Evolutionary conservation across 1,284 basidiomycete species (phyloP), one percentile per base, ranked within the genome.

Genomic region (Fomitiporia mediterranea): DNA sequence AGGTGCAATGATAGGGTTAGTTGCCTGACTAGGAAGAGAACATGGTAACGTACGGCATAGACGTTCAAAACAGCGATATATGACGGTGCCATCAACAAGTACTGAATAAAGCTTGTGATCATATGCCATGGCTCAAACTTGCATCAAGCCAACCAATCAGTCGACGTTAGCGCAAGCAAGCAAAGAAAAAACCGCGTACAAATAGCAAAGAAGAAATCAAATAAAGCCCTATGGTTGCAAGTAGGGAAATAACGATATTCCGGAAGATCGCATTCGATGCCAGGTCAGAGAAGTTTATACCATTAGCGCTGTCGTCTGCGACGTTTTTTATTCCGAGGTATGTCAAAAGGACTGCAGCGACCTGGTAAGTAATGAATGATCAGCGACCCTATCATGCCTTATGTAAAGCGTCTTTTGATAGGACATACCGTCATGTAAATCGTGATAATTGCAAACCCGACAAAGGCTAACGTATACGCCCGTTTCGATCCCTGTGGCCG

Each of bases 41-140:
- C 46, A 35, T 48, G 11, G 15, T 57, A 11, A 79, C 85, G 62
- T 67, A 91, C 86, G 30, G 88, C 90, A 64, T 91, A 92, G 53
- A 92, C 89, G 67, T 96, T 96, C 58, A 96, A 78, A 13, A 97
- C 89, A 55, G 88, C 82, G 68, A 95, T 94, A 65, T 95, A 98
- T 0, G 92, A 93, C 3, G 96, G 95, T 0, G 91, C 89, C 75
- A 96, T 83, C 53, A 98, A 77, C 21, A 95, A 73, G 67, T 98
- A 98, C 69, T 98, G 95, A 13, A 94, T 40, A 72, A 97, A 96
- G n/a, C 88, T 91, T 0, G 95, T 97, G 66, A 97, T 79, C 87
- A 91, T 86, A 66, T 96, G 94, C 84, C 91, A 90, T 2, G 92
- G 93, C 65, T 95, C 89, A 64, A 91, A 84, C 86, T 89, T 60